A percentile compares a stretch with the other conserved stretches of the same genome.
Evolutionary conservation across 2,329 filamentous ascomycete species (phyloP).

Genomic region (Didymella exigua): DNA sequence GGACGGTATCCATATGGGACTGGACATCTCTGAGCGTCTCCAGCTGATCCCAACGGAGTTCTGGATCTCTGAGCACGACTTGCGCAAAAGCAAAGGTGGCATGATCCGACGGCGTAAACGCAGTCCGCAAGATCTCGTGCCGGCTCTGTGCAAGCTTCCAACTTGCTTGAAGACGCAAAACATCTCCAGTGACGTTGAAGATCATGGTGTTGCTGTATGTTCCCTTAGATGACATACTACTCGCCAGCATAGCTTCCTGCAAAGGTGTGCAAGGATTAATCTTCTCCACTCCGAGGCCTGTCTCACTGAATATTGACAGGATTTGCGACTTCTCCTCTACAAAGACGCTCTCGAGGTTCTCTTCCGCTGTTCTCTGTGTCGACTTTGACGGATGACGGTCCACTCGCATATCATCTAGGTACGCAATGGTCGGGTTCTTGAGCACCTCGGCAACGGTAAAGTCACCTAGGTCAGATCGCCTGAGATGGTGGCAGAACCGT

Average conservation of each 20-base stretch:
- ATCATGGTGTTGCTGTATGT: conserved; percentile 77
- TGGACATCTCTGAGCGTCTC: conserved; percentile 35
- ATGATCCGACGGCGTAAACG: conserved; percentile 71
- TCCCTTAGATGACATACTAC: conserved; percentile 51
- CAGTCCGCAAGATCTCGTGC: conserved; percentile 79
- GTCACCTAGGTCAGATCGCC: conserved; percentile 51
- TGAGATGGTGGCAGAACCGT: conserved; percentile 65
- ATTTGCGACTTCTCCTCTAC: conserved; percentile 20
- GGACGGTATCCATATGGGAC: conserved; percentile 50
- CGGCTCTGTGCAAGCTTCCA: conserved; percentile 69
- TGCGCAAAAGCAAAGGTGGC: conserved; percentile 71
- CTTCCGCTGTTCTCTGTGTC: background rate
- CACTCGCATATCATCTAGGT: conserved; percentile 50
- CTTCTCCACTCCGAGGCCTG: conserved; percentile 51
- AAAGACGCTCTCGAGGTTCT: conserved; percentile 21
- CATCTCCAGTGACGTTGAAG: conserved; percentile 62
- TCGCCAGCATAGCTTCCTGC: conserved; percentile 84
- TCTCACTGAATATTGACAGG: conserved; percentile 14
- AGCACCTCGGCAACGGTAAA: conserved; percentile 73
- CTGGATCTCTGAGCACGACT: conserved; percentile 59
- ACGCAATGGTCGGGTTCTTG: conserved; percentile 68
- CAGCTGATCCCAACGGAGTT: conserved; percentile 49
- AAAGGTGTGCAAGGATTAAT: conserved; percentile 84
- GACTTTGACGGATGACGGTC: conserved; percentile 33
- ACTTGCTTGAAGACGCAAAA: conserved; percentile 58